phyloP scores from a whole-genome alignment of 2,329 filamentous ascomycete species.

The Colletotrichum chrysophilum region DNA sequence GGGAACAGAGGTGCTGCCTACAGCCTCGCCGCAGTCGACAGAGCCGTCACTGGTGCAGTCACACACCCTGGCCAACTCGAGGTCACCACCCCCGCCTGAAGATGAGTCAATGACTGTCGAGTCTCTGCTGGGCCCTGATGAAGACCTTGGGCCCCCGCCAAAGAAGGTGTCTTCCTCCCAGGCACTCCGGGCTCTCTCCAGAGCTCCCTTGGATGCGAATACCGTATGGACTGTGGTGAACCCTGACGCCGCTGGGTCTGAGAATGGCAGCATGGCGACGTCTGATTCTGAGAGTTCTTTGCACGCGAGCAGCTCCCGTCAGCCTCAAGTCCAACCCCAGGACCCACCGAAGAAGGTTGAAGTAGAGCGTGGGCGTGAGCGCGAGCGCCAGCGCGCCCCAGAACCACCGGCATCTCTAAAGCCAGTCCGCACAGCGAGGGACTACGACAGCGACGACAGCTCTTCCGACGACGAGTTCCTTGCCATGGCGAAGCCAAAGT shows the following conservation, averaged over 20 bases:
- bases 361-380: neutral
- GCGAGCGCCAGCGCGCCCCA: neutral
- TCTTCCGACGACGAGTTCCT: constrained; percentile 47
- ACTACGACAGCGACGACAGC: constrained; percentile 28
- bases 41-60: constrained; percentile 35
- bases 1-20: constrained; percentile 65
- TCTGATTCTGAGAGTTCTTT: constrained; percentile 13
- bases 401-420: neutral
- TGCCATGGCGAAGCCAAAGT: constrained; percentile 41
- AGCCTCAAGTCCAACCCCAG: neutral
- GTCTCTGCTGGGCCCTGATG: constrained; percentile 40
- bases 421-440: neutral
- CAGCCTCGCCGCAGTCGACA: constrained; percentile 55
- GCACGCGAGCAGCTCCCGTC: neutral
- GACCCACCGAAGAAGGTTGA: neutral
- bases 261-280: constrained; percentile 9
- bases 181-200: constrained; percentile 55
- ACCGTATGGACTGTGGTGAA: constrained; percentile 58
- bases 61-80: constrained; percentile 26
- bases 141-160: constrained; percentile 47
- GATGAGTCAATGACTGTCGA: constrained; percentile 31
- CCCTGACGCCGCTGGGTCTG: constrained; percentile 17
- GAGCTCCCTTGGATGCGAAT: constrained; percentile 55
- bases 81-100: constrained; percentile 26
- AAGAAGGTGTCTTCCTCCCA: constrained; percentile 63